These are phyloP conservation scores for Rhodotorula glutinis DNA, from an alignment of 1,284 basidiomycete species.

Conservation along the genomic window DNA sequence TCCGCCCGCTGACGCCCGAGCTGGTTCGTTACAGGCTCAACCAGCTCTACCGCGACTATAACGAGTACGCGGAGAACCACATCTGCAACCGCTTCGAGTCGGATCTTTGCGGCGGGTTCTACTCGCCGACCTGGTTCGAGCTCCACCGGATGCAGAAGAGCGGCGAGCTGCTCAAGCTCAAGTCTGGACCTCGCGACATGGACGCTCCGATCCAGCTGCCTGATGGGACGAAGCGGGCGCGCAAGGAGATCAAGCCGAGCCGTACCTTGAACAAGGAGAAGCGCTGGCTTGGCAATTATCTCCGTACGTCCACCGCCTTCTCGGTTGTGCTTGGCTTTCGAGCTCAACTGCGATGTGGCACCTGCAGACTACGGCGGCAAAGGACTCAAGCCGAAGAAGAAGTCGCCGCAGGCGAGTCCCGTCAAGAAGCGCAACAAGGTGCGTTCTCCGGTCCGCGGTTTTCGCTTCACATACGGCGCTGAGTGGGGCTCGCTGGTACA, in stretches of 20 bases:
- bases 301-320: not conserved
- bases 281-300: not conserved
- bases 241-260: constrained; percentile 3
- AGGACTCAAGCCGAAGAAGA: not conserved
- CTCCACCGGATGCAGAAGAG: not conserved
- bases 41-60: constrained; percentile 12
- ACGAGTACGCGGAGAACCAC: not conserved
- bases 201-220: not conserved
- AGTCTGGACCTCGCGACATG: not conserved
- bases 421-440: not conserved
- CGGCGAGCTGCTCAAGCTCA: constrained; percentile 4
- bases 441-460: not conserved
- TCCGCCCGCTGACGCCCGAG: not conserved
- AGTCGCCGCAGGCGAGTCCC: not conserved
- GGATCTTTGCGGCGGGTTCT: not conserved
- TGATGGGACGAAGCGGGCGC: constrained; percentile 3
- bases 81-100: not conserved
- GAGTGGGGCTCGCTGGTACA: not conserved
- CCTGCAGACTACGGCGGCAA: not conserved
- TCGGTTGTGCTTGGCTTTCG: too few species aligned
- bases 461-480: not conserved
- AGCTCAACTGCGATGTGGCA: too few species aligned
- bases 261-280: not conserved
- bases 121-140: constrained; percentile 13
- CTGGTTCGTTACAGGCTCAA: not conserved